A percentile compares a stretch with the other conserved stretches of the same genome.
phyloP scores from a whole-genome alignment of 768 basidiomycete species.

The Glaciozyma martinii region DNA sequence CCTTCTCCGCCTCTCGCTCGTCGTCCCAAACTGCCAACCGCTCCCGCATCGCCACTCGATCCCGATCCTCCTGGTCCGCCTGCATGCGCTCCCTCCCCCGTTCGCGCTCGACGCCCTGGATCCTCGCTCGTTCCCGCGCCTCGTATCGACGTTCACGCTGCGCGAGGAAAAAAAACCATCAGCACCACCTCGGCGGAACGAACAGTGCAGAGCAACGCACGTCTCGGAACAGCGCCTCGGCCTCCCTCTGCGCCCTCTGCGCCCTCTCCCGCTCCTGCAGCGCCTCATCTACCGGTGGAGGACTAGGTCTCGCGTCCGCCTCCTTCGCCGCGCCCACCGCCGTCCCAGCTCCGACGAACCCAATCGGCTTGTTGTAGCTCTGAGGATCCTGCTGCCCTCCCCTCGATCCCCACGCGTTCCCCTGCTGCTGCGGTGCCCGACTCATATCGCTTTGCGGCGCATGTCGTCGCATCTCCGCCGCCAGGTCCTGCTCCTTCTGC shows the following conservation, averaged over 20 bases:
- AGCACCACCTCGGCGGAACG: not conserved
- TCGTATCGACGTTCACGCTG: conserved; percentile 94
- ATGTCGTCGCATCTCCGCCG: conserved; percentile 42
- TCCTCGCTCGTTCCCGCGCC: conserved; percentile 71
- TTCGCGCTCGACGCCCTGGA: conserved; percentile 45
- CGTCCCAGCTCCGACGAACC: conserved; percentile 56
- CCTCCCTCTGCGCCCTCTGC: conserved; percentile 72
- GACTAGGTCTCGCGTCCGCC: conserved; percentile 18
- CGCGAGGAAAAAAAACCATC: not conserved
- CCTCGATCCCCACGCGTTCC: conserved; percentile 13
- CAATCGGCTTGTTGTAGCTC: conserved; percentile 66
- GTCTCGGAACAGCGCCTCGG: conserved; percentile 76
- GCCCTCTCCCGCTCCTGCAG: conserved; percentile 71
- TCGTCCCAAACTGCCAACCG: conserved; percentile 68
- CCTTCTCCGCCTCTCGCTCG: conserved; percentile 86
- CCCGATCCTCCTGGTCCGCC: conserved; percentile 68
- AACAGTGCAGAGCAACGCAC: conserved; percentile 46
- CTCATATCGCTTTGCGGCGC: conserved; percentile 42
- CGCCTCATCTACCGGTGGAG: conserved; percentile 46
- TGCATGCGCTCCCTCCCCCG: conserved; percentile 48
- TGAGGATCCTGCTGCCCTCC: conserved; percentile 53
- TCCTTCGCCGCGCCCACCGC: conserved; percentile 41
- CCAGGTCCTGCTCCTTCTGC: conserved; percentile 53
- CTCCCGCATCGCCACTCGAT: conserved; percentile 51
- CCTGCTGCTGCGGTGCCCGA: conserved; percentile 58